Evolutionary conservation across 1,284 basidiomycete species (phyloP), one percentile per base, ranked within the genome.

Genomic region (Leccinum griseonigrum): DNA sequence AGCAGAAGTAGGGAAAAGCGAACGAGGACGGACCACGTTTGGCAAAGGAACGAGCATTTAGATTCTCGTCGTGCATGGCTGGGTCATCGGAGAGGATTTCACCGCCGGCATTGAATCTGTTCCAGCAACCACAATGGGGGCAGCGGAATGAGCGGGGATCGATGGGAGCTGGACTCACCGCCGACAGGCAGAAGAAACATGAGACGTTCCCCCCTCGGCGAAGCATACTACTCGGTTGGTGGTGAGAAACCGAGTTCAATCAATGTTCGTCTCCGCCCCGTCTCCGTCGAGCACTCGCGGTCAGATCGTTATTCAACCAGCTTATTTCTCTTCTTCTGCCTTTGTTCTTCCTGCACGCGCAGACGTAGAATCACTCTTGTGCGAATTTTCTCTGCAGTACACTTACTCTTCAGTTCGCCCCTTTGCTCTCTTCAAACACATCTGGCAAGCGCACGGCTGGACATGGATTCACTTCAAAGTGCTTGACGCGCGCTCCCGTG

Each of bases 21-120:
- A 4, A 22, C n/a, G 14, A 28, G 55, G 36, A 78, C 83, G 60
- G 66, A 90, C 92, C 93, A 74, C 93, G 81, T 69, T 83, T 86
- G 0, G 87, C 82, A 73, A 95, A 96, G 1, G 90, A 91, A 14
- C 70, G 74, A 1, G 75, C 67, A 71, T 96, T 96, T 62, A 94
- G 68, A 1, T 79, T 75, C 67, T 91, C 85, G 65, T 93, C 85
- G 68, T 91, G 86, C 91, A 94, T 95, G 0, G 92, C 92, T n/a
- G 93, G 90, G 60, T 93, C 87, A 66, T 94, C 88, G 1, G 91
- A 91, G 43, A 88, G 70, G 64, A 95, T 91, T 64, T 91, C 84
- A 32, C 92, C 94, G 18, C 77, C 74, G 26, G 78, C 72, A 68
- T 90, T 85, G 70, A 84, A 91, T 56, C 85, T 82, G 72, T 92